Evolutionary conservation across 2,329 filamentous ascomycete species (phyloP).

Genomic region (Fusarium sp.): DNA sequence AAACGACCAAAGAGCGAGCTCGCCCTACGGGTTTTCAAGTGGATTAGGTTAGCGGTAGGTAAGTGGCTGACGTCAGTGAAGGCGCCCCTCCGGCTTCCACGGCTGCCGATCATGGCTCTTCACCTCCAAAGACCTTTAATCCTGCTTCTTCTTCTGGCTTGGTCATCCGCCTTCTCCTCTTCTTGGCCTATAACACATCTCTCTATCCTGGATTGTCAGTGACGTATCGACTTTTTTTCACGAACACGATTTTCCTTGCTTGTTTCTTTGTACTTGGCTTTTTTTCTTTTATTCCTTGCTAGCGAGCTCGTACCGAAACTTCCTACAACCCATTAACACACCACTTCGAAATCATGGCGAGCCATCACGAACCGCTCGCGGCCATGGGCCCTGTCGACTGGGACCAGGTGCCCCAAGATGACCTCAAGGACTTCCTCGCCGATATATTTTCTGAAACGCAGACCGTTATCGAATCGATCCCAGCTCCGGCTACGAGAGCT

Average conservation of each 20-base stretch:
- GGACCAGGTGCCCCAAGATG: slow-evolving; percentile 55
- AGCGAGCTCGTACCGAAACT: not conserved
- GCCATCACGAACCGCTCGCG: slow-evolving; percentile 66
- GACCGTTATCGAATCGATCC: slow-evolving; percentile 78
- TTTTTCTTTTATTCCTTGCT: not conserved
- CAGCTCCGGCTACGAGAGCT: slow-evolving; percentile 50
- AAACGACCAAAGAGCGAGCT: not conserved
- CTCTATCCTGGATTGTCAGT: slow-evolving; percentile 15
- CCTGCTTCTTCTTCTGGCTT: slow-evolving; percentile 16
- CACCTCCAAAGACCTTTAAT: slow-evolving; percentile 15
- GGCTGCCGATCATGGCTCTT: slow-evolving; percentile 33
- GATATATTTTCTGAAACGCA: slow-evolving; percentile 72
- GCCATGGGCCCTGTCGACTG: slow-evolving; percentile 64
- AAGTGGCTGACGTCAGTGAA: slow-evolving; percentile 35
- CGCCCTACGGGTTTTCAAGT: not conserved
- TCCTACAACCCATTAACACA: not conserved
- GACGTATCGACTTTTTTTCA: slow-evolving; percentile 21
- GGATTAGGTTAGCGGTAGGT: not conserved
- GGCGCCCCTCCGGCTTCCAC: slow-evolving; percentile 23
- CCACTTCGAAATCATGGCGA: slow-evolving; percentile 54
- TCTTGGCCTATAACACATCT: slow-evolving; percentile 17
- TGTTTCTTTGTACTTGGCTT: not conserved
- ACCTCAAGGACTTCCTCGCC: slow-evolving; percentile 62
- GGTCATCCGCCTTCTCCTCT: slow-evolving; percentile 12
- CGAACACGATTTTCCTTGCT: slow-evolving; percentile 8